Base-by-base conservation (phyloP, 768 basidiomycete genomes). In the Dictyophora rubrovolvata region DNA sequence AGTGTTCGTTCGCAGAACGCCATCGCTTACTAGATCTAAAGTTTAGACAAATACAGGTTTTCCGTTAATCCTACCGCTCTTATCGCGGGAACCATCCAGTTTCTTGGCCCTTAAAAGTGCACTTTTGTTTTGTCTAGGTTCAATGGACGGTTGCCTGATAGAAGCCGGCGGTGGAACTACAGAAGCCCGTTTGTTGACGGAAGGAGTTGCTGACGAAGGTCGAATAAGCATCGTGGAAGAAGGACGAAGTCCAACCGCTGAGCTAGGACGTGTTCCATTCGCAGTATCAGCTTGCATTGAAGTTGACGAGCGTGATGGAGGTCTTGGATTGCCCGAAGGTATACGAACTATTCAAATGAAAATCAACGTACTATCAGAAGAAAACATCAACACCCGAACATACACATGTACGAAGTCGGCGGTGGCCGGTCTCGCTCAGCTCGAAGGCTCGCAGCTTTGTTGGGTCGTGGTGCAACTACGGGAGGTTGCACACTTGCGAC, bases 111-210 rank as follows among this genome's bases (percentile, higher is more conserved):
- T 77, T 56, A 92, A 68, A 6, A 81, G 71, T 1, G 90, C 88
- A 64, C 85, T 89, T 69, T 78, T 83, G 70, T 93, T 93, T 61
- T 75, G 79, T 56, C 86, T 76, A 8, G 89, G 90, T 9, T 70
- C 69, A 60, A 90, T 87, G 4, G 77, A 74, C 1, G 89, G 87
- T 1, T 77, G 37, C 16, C 53, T 51, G n/a, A 60, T 72, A 73
- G 48, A 80, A 67, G 64, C 84, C 85, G 66, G 79, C 81, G 2
- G 78, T 78, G 1, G 60, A 17, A 54, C 48, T 20, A 60, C 54
- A 18, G 63, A 36, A 28, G 52, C 34, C 14, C 48, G 34, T 48
- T 21, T 28, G n/a, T 12, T 11, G 36, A 48, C 20, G 35, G 48
- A 21, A 50, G 36, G 59, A 34, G 60, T 49, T 21, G 60, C 36